Base-by-base conservation (phyloP, 176 grass and related monocot species). In the Avena insularis region DNA sequence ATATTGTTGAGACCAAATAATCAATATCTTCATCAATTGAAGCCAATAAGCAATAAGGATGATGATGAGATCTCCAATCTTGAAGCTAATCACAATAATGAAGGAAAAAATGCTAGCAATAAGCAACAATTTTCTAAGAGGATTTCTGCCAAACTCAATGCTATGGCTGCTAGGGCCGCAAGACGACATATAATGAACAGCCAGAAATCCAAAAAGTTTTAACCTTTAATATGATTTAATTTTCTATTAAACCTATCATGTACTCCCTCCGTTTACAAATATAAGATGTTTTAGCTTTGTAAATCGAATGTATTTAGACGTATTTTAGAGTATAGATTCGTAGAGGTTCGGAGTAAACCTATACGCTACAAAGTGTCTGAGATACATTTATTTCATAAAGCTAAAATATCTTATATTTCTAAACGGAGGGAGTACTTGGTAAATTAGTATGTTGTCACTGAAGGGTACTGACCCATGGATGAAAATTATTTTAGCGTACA, bases 121-220 rank as follows among this genome's bases (percentile, higher is more conserved):
- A 79, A 91, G 13, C 75, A 79, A n/a, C 88, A 78, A 64, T 65
- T 67, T 79, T 29, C 72, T 12, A 83, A 89, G 21, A 87, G 80
- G 59, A 77, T 85, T 36, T 79, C 86, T 70, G 84, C 86, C 12
- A 80, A 81, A 46, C 83, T 95, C 62, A 75, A 68, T 56, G 76
- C 23, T 47, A 75, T 75, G 62, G 57, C 77, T 1, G 65, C 80
- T 81, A 56, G 78, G 55, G 79, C 80, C 27, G 15, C 59, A 58
- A 86, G 68, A 63, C 31, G 72, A 15, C 23, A 33, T 8, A 69
- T 29, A 67, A 46, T 59, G 75, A 79, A 45, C 11, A 79, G 9
- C 2, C 25, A 19, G 21, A 78, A 31, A 78, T 27, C 31, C 69
- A 46, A 21, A 46, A 71, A 2, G 38, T 10, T 43, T 10, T 19